Percentiles rank a stretch among this genome's conserved stretches.
These are phyloP conservation scores for Paramecium tetraurelia DNA, from an alignment of 73 alveolate species.

Conservation along the genomic window DNA sequence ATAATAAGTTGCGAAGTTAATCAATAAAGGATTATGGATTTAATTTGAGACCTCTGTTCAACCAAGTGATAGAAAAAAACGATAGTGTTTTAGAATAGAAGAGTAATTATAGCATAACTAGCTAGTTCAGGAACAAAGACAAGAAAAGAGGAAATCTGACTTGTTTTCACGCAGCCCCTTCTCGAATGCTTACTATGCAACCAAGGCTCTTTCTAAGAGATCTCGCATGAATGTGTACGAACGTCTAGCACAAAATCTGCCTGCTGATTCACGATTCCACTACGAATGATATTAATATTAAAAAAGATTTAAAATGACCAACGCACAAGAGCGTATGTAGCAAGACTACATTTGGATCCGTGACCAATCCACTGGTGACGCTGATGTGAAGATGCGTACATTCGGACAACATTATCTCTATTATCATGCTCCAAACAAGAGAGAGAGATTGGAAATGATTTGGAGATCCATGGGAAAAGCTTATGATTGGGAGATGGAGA, in stretches of 20 bases:
- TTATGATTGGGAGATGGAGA: slow-evolving; percentile 63
- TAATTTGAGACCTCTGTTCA: not conserved
- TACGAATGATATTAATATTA: slow-evolving; percentile 1
- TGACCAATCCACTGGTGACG: slow-evolving; percentile 57
- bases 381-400: slow-evolving; percentile 55
- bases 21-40: not conserved
- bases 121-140: not conserved
- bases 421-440: slow-evolving; percentile 63
- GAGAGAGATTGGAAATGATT: slow-evolving; percentile 64
- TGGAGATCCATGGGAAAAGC: slow-evolving; percentile 66
- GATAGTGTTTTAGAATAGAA: not conserved
- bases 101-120: not conserved
- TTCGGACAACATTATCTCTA: slow-evolving; percentile 58
- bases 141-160: not conserved
- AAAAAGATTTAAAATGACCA: slow-evolving; percentile 55
- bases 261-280: slow-evolving; percentile 1
- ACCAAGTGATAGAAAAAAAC: not conserved
- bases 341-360: slow-evolving; percentile 62
- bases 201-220: not conserved
- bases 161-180: not conserved
- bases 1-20: slow-evolving; percentile 17
- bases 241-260: not conserved
- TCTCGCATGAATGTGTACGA: not conserved
- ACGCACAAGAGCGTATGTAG: slow-evolving; percentile 60
- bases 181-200: slow-evolving; percentile 38